Conservation (phyloP, 2,329 filamentous ascomycete genomes). For the Aspergillus sp. region DNA sequence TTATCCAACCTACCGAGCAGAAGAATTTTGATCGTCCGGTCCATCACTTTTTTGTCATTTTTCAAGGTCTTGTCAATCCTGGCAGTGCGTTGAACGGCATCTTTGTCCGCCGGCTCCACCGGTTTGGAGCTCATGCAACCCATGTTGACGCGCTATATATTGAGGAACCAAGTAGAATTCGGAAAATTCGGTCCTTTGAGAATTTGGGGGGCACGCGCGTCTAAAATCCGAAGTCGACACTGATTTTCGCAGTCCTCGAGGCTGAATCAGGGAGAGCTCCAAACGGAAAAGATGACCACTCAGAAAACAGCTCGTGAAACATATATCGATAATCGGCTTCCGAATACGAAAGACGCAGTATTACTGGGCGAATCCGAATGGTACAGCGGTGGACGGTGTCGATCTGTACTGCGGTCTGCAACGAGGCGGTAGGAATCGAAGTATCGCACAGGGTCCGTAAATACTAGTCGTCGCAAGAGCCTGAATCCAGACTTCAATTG, state of each 20-base stretch:
- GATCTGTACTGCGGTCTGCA: background rate
- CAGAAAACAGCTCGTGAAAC: conserved; percentile 9
- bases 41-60: conserved; percentile 81
- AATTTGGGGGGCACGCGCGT: background rate
- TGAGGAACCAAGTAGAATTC: background rate
- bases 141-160: conserved; percentile 30
- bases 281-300: conserved; percentile 9
- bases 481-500: background rate
- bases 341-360: background rate
- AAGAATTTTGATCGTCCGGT: conserved; percentile 88
- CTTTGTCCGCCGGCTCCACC: conserved; percentile 39
- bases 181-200: background rate
- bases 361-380: background rate
- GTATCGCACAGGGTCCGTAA: background rate
- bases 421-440: background rate
- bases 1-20: conserved; percentile 68
- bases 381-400: background rate
- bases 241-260: background rate
- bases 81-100: conserved; percentile 43
- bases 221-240: background rate
- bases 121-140: conserved; percentile 46
- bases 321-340: conserved; percentile 8
- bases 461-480: background rate
- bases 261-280: conserved; percentile 19
- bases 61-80: conserved; percentile 86